Percentiles rank a stretch among this genome's conserved stretches.
Evolutionary conservation across 306 rosid species (phyloP).

Genomic region (Erythrophleum fordii): DNA sequence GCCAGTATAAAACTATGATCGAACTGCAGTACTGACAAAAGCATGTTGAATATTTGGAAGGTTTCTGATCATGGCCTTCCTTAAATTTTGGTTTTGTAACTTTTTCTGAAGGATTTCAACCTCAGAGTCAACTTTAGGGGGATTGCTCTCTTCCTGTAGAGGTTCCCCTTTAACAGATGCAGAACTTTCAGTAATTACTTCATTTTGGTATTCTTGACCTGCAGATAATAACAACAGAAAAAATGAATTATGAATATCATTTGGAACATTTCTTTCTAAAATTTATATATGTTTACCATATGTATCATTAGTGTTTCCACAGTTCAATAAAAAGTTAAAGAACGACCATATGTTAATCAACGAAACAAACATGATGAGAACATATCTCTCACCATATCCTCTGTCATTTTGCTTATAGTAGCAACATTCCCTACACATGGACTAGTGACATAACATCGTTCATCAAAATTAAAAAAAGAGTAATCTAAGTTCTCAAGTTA

Average conservation of each 20-base stretch:
- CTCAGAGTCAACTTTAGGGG: slow-evolving; percentile 82
- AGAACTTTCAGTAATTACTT: slow-evolving; percentile 63
- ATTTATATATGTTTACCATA: neutral
- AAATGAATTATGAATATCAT: neutral
- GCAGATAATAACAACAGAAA: slow-evolving; percentile 25
- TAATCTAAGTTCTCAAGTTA: neutral
- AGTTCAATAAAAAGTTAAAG: neutral
- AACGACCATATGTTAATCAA: neutral
- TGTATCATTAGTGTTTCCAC: neutral
- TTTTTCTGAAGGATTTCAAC: slow-evolving; percentile 81
- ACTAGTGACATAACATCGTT: neutral
- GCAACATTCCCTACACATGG: neutral
- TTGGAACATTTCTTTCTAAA: neutral
- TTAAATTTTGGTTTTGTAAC: slow-evolving; percentile 80
- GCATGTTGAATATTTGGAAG: slow-evolving; percentile 93
- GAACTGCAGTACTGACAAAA: slow-evolving; percentile 62
- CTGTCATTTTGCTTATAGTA: neutral
- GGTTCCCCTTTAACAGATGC: slow-evolving; percentile 70
- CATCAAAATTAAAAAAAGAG: neutral
- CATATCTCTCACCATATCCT: neutral
- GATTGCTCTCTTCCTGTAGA: slow-evolving; percentile 52
- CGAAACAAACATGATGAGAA: neutral
- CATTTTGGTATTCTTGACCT: slow-evolving; percentile 67
- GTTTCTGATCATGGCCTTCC: slow-evolving; percentile 87
- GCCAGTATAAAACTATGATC: neutral